These are phyloP conservation scores for Cephaloascus fragrans DNA, from an alignment of 805 yeast species.

Conservation along the genomic window DNA sequence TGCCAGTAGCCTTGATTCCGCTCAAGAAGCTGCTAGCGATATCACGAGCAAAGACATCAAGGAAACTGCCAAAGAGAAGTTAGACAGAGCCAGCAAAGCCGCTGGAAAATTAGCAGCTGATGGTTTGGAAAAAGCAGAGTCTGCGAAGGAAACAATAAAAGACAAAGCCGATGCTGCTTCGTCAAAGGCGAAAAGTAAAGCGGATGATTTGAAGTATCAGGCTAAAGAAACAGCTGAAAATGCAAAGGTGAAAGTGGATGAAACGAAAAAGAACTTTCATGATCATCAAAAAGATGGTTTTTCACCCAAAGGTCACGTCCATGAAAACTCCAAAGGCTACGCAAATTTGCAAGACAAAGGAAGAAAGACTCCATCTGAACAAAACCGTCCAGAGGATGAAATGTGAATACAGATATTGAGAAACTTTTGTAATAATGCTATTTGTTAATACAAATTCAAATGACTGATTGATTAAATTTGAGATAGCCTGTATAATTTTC, in stretches of 20 bases:
- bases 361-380: conserved; percentile 28
- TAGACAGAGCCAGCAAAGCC: conserved; percentile 2
- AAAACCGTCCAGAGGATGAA: conserved; percentile 38
- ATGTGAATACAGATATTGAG: no score
- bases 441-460: no score
- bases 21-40: conserved; percentile 14
- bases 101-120: neutral
- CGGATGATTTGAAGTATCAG: neutral
- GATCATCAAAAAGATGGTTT: no score
- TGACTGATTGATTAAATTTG: no score
- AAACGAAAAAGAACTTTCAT: conserved; percentile 4
- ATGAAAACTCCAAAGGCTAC: conserved; percentile 23
- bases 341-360: conserved; percentile 33
- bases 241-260: conserved; percentile 7
- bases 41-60: conserved; percentile 19
- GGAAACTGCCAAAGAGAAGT: conserved; percentile 5
- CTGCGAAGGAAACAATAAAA: neutral
- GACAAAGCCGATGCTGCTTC: neutral
- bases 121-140: neutral
- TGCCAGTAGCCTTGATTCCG: conserved; percentile 29
- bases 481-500: no score
- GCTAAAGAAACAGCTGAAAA: conserved; percentile 5
- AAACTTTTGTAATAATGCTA: no score
- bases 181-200: neutral
- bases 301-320: conserved; percentile 14